phyloP scores from a whole-genome alignment of 805 yeast species.

The Wickerhamiella qilinensis region DNA sequence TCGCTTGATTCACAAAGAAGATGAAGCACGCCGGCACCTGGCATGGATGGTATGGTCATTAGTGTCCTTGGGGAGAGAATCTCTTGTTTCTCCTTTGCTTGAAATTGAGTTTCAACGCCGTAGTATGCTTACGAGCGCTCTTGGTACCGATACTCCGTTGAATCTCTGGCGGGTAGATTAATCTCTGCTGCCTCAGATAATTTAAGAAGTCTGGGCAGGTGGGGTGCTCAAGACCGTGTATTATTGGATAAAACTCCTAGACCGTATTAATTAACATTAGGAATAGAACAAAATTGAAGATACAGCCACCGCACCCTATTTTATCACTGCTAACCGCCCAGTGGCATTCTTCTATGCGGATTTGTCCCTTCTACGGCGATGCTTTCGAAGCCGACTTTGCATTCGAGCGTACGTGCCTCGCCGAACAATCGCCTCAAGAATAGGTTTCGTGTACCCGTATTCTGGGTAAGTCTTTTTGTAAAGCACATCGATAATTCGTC shows the following conservation, averaged over 20 bases:
- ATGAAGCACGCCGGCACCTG: constrained; percentile 1
- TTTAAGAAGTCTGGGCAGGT: too few relatives aligned
- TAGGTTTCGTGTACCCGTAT: constrained; percentile 36
- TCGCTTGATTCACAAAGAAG: constrained; percentile 1
- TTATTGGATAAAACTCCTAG: too few relatives aligned
- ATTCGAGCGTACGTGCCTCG: constrained; percentile 50
- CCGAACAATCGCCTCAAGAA: constrained; percentile 57
- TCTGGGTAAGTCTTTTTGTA: constrained; percentile 30
- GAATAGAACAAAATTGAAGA: too few relatives aligned
- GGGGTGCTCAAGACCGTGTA: too few relatives aligned
- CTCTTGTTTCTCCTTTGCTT: constrained; percentile 11
- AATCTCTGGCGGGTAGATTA: background rate
- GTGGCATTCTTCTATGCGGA: too few relatives aligned
- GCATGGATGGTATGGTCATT: constrained; percentile 8
- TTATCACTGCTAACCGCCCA: too few relatives aligned
- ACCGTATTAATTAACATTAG: too few relatives aligned
- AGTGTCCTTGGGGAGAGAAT: constrained; percentile 5
- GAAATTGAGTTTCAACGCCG: constrained; percentile 15
- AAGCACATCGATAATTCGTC: constrained; percentile 32
- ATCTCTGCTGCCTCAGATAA: background rate
- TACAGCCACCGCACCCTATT: too few relatives aligned
- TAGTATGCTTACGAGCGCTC: background rate
- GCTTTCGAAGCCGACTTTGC: constrained; percentile 13
- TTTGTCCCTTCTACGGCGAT: constrained; percentile 8
- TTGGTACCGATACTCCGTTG: background rate